These are phyloP conservation scores for Aristolochia contorta DNA, from an alignment of 164 flowering plant species.

Conservation along the genomic window DNA sequence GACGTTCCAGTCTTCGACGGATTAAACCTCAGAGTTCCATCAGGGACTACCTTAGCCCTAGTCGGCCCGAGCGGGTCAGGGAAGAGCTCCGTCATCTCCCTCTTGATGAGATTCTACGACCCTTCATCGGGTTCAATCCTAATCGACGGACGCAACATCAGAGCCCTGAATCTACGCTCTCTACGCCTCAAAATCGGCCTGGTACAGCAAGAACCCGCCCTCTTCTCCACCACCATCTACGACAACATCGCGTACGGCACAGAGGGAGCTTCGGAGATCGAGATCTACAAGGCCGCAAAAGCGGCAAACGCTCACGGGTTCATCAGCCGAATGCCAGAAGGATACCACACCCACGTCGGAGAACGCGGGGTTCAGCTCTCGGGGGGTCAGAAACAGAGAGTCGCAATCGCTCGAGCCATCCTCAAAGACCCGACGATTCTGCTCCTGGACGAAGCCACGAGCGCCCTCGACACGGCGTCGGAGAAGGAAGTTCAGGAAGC, in stretches of 20 bases:
- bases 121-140: conserved; percentile 42
- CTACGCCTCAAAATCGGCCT: conserved; percentile 49
- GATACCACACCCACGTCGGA: conserved; percentile 70
- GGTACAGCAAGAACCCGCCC: conserved; percentile 74
- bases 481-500: conserved; percentile 78
- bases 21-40: conserved; percentile 31
- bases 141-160: conserved; percentile 54
- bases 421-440: conserved; percentile 64
- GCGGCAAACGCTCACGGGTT: conserved; percentile 76
- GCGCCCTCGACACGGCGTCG: conserved; percentile 78
- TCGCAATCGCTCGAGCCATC: conserved; percentile 75
- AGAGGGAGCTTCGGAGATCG: conserved; percentile 53
- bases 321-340: conserved; percentile 61
- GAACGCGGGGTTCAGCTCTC: conserved; percentile 86
- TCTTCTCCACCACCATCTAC: conserved; percentile 63
- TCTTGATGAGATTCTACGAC: conserved; percentile 66
- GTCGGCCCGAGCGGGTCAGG: conserved; percentile 93
- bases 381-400: conserved; percentile 87
- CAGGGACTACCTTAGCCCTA: conserved; percentile 64
- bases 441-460: conserved; percentile 79
- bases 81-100: conserved; percentile 56
- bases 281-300: conserved; percentile 55
- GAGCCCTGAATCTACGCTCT: conserved; percentile 37
- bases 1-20: conserved; percentile 39
- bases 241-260: conserved; percentile 72